These are phyloP conservation scores for Adiantum capillusveneris DNA, from an alignment of 75 land plant genomes.

Conservation along the genomic window DNA sequence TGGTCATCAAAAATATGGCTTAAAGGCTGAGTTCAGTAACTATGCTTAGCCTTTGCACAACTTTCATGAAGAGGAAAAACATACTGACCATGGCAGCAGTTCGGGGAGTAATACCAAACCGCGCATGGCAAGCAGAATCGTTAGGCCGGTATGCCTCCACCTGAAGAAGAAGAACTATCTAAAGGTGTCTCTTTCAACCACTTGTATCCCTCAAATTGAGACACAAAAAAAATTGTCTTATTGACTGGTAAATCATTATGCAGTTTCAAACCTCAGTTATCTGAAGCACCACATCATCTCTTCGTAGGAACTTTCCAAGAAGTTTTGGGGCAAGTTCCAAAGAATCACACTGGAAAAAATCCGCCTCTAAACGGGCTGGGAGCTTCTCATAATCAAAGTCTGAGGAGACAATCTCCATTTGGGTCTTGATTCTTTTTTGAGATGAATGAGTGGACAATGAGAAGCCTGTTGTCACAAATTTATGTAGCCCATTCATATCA, in stretches of 20 bases:
- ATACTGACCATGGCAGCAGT: slow-evolving; percentile 74
- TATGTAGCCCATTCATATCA: too few species aligned
- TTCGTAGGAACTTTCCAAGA: slow-evolving; percentile 75
- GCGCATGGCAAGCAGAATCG: slow-evolving; percentile 94
- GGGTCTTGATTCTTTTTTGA: neutral
- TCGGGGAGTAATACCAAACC: slow-evolving; percentile 79
- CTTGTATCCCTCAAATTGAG: too few species aligned
- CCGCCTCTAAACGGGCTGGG: slow-evolving; percentile 9
- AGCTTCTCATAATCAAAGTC: neutral
- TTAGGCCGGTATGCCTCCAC: slow-evolving; percentile 92
- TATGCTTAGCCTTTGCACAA: too few species aligned
- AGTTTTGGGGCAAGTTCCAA: slow-evolving; percentile 86
- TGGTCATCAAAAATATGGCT: too few species aligned
- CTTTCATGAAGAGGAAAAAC: too few species aligned
- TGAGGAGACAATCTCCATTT: neutral
- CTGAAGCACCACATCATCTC: slow-evolving; percentile 86
- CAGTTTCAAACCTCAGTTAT: slow-evolving; percentile 92
- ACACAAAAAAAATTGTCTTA: too few species aligned
- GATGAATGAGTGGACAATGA: too few species aligned
- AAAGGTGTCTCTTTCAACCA: too few species aligned
- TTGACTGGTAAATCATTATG: too few species aligned
- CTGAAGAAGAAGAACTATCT: slow-evolving; percentile 20
- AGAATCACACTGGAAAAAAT: slow-evolving; percentile 73
- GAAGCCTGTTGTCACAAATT: too few species aligned
- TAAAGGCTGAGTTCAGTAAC: too few species aligned